phyloP scores from a whole-genome alignment of 2,329 filamentous ascomycete species.

The Lachnellula suecica region DNA sequence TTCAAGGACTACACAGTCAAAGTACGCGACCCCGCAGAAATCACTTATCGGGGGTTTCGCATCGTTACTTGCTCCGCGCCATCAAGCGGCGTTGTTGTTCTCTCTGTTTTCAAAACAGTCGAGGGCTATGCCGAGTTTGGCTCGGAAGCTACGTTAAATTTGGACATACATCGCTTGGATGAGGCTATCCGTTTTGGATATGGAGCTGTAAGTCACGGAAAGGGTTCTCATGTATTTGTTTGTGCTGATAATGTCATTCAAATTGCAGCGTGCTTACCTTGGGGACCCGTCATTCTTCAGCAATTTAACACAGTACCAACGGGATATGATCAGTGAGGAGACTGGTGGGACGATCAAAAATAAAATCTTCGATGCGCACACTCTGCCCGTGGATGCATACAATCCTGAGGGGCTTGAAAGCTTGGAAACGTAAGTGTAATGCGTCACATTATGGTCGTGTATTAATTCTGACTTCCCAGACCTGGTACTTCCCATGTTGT shows the following conservation, averaged over 20 bases:
- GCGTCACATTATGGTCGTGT: no score
- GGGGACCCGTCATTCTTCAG: conserved; percentile 62
- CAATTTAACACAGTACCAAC: conserved; percentile 58
- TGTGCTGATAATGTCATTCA: no score
- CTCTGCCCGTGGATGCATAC: conserved; percentile 60
- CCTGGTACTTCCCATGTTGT: conserved; percentile 54
- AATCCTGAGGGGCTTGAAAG: no score
- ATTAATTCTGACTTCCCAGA: no score
- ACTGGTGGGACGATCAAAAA: conserved; percentile 52
- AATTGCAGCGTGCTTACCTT: conserved; percentile 55
- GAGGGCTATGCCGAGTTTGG: conserved; percentile 72
- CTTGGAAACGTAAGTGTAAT: no score
- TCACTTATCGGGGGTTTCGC: conserved; percentile 68
- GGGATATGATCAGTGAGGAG: conserved; percentile 47
- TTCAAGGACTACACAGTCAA: conserved; percentile 71
- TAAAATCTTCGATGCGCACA: conserved; percentile 57
- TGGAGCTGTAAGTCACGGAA: no score
- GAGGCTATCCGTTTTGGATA: conserved; percentile 69
- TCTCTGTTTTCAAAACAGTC: conserved; percentile 75
- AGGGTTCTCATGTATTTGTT: no score
- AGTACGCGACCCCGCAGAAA: conserved; percentile 60
- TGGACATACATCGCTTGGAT: conserved; percentile 65
- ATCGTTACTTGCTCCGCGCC: conserved; percentile 72
- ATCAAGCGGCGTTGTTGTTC: conserved; percentile 72
- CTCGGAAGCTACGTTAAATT: conserved; percentile 49